phyloP scores from a whole-genome alignment of 140 eudicot species.

The Anethum foeniculum region DNA sequence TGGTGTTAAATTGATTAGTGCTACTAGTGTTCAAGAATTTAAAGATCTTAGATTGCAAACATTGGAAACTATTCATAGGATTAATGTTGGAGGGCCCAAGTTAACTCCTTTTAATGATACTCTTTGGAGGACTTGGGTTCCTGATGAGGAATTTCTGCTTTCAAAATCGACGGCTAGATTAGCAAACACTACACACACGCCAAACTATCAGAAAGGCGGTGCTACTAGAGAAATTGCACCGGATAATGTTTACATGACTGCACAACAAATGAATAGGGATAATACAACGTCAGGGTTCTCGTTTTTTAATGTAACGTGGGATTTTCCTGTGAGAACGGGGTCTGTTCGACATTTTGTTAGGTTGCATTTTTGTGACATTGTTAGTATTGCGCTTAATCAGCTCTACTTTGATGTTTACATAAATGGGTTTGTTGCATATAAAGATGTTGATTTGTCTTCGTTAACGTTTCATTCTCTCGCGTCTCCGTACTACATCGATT shows the following conservation, averaged over 20 bases:
- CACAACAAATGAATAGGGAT: conserved; percentile 68
- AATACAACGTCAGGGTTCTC: conserved; percentile 29
- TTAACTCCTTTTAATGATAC: conserved; percentile 86
- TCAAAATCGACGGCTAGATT: conserved; percentile 63
- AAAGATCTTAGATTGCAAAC: conserved; percentile 39
- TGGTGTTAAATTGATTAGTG: conserved; percentile 35
- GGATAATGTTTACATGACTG: conserved; percentile 81
- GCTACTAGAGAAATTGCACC: conserved; percentile 77
- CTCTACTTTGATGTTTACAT: conserved; percentile 66
- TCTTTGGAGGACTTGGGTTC: conserved; percentile 91
- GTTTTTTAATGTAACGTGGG: conserved; percentile 70
- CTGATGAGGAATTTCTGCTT: conserved; percentile 61
- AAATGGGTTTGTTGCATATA: conserved; percentile 51
- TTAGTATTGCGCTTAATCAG: conserved; percentile 60
- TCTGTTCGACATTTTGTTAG: conserved; percentile 51
- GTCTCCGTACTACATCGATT: conserved; percentile 73
- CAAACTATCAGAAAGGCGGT: conserved; percentile 72
- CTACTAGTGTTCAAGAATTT: conserved; percentile 50
- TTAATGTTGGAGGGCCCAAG: conserved; percentile 76
- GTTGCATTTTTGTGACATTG: conserved; percentile 82
- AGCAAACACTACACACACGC: conserved; percentile 35
- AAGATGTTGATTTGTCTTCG: conserved; percentile 66
- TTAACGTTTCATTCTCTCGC: conserved; percentile 58
- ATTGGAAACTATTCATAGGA: conserved; percentile 78
- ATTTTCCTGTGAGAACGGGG: conserved; percentile 45